Conservation (phyloP, 768 basidiomycete genomes). For the Rubroboletus satanas region DNA sequence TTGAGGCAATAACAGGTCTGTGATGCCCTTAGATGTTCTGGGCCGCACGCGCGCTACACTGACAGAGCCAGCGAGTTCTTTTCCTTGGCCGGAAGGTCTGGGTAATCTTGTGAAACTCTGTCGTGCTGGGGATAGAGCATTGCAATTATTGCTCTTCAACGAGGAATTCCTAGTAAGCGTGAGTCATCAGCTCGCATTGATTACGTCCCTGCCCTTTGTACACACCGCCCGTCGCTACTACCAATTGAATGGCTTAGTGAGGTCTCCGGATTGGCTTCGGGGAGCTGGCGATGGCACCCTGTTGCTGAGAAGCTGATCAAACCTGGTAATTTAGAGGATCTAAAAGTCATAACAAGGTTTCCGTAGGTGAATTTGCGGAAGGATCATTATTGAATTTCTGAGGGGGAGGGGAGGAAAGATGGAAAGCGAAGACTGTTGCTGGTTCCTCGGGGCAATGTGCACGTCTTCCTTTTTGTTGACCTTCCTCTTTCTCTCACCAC, state of each 20-base stretch:
- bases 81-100: conserved; percentile 73
- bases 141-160: conserved; percentile 92
- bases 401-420: too few species aligned
- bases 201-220: conserved; percentile 90
- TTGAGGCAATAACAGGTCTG: conserved; percentile 91
- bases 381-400: conserved; percentile 57
- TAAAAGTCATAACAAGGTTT: conserved; percentile 82
- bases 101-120: conserved; percentile 78
- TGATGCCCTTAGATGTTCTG: conserved; percentile 90
- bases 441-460: conserved; percentile 3
- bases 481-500: background rate
- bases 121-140: conserved; percentile 83
- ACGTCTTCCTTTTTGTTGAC: background rate
- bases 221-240: conserved; percentile 89
- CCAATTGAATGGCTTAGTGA: conserved; percentile 90
- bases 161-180: conserved; percentile 87
- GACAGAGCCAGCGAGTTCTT: conserved; percentile 81
- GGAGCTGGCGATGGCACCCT: conserved; percentile 51
- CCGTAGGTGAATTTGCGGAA: conserved; percentile 81
- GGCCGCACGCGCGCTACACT: conserved; percentile 86
- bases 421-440: too few species aligned
- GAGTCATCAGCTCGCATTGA: conserved; percentile 87
- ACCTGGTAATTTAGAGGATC: conserved; percentile 84
- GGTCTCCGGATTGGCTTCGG: conserved; percentile 75
- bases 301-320: conserved; percentile 62